Conservation (phyloP, 169 alveolate species). For the Cystoisospora suis region DNA sequence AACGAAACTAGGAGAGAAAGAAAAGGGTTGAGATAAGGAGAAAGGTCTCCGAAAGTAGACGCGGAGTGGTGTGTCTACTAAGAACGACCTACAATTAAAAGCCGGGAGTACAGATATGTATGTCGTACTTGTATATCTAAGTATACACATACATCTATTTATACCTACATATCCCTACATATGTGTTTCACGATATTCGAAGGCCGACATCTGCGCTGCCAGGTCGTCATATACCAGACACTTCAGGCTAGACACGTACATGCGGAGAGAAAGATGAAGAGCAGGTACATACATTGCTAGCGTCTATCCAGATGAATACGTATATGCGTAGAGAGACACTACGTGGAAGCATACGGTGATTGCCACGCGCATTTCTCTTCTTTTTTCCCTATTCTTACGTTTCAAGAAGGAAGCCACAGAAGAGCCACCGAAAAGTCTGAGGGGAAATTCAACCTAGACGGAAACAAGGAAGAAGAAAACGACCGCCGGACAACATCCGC, state of each 20-base stretch:
- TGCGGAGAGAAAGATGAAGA: background rate
- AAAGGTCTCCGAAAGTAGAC: too few relatives aligned
- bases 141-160: background rate
- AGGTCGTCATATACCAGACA: too few relatives aligned
- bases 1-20: background rate
- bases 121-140: too few relatives aligned
- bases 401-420: slow-evolving; percentile 25
- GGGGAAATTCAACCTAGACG: slow-evolving; percentile 43
- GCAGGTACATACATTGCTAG: background rate
- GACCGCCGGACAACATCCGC: too few relatives aligned
- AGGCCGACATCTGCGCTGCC: background rate
- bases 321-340: background rate
- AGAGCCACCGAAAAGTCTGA: slow-evolving; percentile 59
- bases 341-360: background rate
- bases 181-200: background rate
- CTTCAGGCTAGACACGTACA: background rate
- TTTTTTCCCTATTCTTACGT: slow-evolving; percentile 38
- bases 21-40: too few relatives aligned
- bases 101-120: background rate
- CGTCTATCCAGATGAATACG: background rate
- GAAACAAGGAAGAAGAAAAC: background rate
- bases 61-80: background rate
- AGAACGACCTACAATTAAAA: background rate
- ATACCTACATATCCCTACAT: background rate
- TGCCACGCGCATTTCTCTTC: background rate